A percentile compares a stretch with the other conserved stretches of the same genome.
These are phyloP conservation scores for Stagonosporopsis rhizophila DNA, from an alignment of 2,329 filamentous ascomycete genomes.

Conservation along the genomic window DNA sequence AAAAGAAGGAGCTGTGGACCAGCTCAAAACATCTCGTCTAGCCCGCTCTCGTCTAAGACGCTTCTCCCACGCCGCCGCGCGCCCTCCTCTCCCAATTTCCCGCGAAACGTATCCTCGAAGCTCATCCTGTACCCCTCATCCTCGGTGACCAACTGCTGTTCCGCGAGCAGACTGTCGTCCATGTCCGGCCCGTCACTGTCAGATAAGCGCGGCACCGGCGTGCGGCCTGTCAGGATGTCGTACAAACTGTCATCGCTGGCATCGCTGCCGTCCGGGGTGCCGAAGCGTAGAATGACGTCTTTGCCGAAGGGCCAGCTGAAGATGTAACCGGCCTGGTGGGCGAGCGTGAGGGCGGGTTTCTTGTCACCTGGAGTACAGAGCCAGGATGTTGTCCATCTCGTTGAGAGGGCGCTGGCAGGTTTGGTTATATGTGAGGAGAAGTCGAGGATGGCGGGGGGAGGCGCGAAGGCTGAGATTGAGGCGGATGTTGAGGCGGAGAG, in stretches of 20 bases:
- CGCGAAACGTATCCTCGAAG: slow-evolving; percentile 56
- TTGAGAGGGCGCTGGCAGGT: slow-evolving; percentile 27
- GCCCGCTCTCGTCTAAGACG: slow-evolving; percentile 42
- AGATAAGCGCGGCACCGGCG: slow-evolving; percentile 45
- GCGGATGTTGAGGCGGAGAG: slow-evolving; percentile 25
- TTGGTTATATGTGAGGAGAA: slow-evolving; percentile 33
- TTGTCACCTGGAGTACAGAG: slow-evolving; percentile 34
- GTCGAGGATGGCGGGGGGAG: slow-evolving; percentile 36
- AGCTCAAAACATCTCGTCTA: slow-evolving; percentile 47
- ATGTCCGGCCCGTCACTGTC: slow-evolving; percentile 20
- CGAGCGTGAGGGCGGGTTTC: slow-evolving; percentile 47
- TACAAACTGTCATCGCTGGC: slow-evolving; percentile 57
- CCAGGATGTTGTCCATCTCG: slow-evolving; percentile 39
- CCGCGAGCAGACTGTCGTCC: slow-evolving; percentile 16
- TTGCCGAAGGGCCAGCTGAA: slow-evolving; percentile 53
- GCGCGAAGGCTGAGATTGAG: slow-evolving; percentile 20
- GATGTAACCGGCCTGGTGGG: slow-evolving; percentile 48
- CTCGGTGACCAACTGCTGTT: slow-evolving; percentile 16
- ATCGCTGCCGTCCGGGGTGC: slow-evolving; percentile 41
- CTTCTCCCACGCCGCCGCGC: slow-evolving; percentile 20
- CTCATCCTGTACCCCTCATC: slow-evolving; percentile 25
- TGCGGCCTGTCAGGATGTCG: slow-evolving; percentile 57
- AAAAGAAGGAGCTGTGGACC: not conserved
- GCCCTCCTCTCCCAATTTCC: slow-evolving; percentile 3
- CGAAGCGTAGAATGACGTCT: slow-evolving; percentile 43